Conservation (phyloP, 192 early-diverging fungal species). For the Phlyctochytrium planicorne region DNA sequence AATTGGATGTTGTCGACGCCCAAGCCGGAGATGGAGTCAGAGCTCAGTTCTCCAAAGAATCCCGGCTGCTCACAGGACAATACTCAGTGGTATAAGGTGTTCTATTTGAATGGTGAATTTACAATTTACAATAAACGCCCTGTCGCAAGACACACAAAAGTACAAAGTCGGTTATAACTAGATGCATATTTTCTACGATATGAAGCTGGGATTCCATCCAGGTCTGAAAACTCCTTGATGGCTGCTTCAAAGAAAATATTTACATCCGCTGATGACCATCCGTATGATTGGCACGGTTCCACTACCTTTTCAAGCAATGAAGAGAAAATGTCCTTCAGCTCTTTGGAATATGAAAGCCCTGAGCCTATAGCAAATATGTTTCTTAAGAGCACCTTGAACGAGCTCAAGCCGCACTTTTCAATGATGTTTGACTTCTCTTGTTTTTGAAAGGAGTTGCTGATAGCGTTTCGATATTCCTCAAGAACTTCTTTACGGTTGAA, state of each 20-base stretch:
- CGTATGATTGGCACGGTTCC: constrained; percentile 28
- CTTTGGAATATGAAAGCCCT: constrained; percentile 31
- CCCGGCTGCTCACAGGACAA: constrained; percentile 71
- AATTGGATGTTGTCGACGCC: constrained; percentile 68
- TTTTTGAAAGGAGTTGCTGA: background rate
- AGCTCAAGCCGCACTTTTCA: constrained; percentile 19
- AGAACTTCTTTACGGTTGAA: constrained; percentile 44
- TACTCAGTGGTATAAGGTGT: constrained; percentile 74
- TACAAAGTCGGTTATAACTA: background rate
- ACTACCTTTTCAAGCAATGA: constrained; percentile 44
- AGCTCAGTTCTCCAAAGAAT: constrained; percentile 72
- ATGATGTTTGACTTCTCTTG: background rate
- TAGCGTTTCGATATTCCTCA: constrained; percentile 34
- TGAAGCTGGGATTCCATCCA: background rate
- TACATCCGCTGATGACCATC: constrained; percentile 12
- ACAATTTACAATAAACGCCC: too few relatives aligned
- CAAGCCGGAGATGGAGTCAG: constrained; percentile 52
- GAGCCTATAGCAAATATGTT: constrained; percentile 41
- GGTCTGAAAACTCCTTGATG: background rate
- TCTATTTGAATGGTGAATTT: background rate
- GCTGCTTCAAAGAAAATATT: background rate
- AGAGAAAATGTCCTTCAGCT: constrained; percentile 45
- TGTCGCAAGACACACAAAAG: too few relatives aligned
- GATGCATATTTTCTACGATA: background rate
- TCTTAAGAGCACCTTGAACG: constrained; percentile 42